Evolutionary conservation across 345 rosid species (phyloP).

Genomic region (Barbarea vulgaris): DNA sequence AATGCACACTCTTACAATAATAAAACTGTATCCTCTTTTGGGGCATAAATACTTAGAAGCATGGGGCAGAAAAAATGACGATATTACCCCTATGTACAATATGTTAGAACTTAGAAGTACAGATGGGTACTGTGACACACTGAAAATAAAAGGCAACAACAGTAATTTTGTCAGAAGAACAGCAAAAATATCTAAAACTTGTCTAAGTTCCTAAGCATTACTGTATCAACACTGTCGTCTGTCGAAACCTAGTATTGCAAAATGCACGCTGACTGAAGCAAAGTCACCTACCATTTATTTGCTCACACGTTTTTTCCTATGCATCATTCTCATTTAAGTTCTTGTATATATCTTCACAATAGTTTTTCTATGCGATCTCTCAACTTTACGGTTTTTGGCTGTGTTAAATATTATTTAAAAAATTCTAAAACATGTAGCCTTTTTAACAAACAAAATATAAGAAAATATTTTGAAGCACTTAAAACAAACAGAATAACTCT

Average conservation of each 20-base stretch:
- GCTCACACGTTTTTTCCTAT: background rate
- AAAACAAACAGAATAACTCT: no score
- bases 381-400: background rate
- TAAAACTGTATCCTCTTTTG: slow-evolving; percentile 4
- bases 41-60: background rate
- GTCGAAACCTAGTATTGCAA: background rate
- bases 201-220: background rate
- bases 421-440: background rate
- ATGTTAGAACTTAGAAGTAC: no score
- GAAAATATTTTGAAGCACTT: background rate
- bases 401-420: no score
- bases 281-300: background rate
- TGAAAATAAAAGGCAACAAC: slow-evolving; percentile 15
- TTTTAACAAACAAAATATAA: no score
- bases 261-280: no score
- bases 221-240: slow-evolving; percentile 12
- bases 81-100: background rate
- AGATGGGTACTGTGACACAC: slow-evolving; percentile 14
- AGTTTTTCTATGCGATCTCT: background rate
- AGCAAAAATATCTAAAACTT: slow-evolving; percentile 15
- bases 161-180: slow-evolving; percentile 27
- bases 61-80: background rate
- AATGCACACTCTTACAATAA: background rate
- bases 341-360: background rate
- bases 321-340: background rate